Conservation (phyloP, 371 early-diverging fungal species). For the Phascolomyces articulosus region DNA sequence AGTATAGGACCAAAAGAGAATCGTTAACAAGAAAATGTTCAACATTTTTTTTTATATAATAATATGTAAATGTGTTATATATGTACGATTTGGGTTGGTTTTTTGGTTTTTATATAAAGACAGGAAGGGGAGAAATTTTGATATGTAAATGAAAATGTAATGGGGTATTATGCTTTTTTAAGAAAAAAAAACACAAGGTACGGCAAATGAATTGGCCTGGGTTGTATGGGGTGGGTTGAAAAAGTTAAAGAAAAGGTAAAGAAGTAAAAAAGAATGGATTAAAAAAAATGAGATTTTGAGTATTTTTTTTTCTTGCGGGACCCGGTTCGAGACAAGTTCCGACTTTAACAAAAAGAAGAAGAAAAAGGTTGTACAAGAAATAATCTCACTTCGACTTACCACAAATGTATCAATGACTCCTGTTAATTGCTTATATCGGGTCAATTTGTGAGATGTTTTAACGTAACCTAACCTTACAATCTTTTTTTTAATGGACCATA, state of each 20-base stretch:
- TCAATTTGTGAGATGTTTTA: neutral
- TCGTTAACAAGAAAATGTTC: constrained; percentile 4
- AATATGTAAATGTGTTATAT: neutral
- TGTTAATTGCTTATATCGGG: neutral
- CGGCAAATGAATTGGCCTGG: constrained; percentile 2
- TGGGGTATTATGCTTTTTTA: neutral
- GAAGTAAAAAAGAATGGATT: neutral
- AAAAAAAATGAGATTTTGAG: neutral
- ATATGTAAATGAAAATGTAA: constrained; percentile 3
- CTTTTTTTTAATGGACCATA: too few relatives aligned
- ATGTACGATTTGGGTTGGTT: neutral
- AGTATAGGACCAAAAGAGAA: constrained; percentile 1
- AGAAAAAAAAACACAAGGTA: neutral
- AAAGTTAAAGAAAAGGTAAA: neutral
- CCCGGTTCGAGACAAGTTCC: constrained; percentile 3
- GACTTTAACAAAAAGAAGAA: neutral
- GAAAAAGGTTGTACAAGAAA: neutral
- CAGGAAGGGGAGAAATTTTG: neutral
- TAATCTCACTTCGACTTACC: neutral
- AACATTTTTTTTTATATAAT: constrained; percentile 2
- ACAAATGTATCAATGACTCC: neutral
- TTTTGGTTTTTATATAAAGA: neutral
- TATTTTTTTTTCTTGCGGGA: neutral
- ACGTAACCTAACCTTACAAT: neutral
- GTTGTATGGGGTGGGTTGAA: neutral